Evolutionary conservation across 2,329 filamentous ascomycete genomes (phyloP).

Genomic region (Macrophomina phaseolina): DNA sequence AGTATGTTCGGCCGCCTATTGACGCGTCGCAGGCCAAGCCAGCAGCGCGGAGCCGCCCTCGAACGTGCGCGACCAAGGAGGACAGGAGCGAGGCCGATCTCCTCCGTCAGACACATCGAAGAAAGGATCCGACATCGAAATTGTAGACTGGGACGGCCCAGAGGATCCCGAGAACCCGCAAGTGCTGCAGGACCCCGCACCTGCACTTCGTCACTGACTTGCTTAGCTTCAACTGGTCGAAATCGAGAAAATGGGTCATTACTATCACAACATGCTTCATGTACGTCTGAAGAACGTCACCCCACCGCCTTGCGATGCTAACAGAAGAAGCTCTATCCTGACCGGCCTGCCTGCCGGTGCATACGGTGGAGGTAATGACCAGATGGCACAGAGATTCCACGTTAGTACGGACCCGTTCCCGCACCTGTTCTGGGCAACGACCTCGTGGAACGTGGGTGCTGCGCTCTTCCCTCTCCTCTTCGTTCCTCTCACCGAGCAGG

Average conservation of each 20-base stretch:
- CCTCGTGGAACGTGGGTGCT: conserved; percentile 51
- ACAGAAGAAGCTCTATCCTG: conserved; percentile 40
- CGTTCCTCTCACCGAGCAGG: conserved; percentile 52
- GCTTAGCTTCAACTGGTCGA: conserved; percentile 46
- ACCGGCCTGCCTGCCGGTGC: conserved; percentile 50
- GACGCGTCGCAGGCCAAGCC: not conserved
- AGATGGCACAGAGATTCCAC: conserved; percentile 48
- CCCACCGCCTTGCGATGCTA: not conserved
- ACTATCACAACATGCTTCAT: conserved; percentile 53
- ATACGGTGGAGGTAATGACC: conserved; percentile 44
- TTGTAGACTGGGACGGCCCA: conserved; percentile 20
- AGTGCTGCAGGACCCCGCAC: not conserved
- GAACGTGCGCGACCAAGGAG: not conserved
- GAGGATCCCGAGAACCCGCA: conserved; percentile 31
- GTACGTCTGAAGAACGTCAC: not conserved
- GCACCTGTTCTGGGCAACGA: conserved; percentile 48
- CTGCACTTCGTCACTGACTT: not conserved
- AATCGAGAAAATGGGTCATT: conserved; percentile 49
- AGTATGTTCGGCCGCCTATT: too few relatives aligned
- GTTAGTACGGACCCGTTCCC: conserved; percentile 47
- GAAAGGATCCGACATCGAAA: conserved; percentile 6
- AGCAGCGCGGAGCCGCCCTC: not conserved
- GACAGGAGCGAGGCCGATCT: not conserved
- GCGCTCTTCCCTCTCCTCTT: conserved; percentile 49
- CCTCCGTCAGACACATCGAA: not conserved